phyloP scores from a whole-genome alignment of 78 protist species.

The Cavenderia fasciculata region DNA sequence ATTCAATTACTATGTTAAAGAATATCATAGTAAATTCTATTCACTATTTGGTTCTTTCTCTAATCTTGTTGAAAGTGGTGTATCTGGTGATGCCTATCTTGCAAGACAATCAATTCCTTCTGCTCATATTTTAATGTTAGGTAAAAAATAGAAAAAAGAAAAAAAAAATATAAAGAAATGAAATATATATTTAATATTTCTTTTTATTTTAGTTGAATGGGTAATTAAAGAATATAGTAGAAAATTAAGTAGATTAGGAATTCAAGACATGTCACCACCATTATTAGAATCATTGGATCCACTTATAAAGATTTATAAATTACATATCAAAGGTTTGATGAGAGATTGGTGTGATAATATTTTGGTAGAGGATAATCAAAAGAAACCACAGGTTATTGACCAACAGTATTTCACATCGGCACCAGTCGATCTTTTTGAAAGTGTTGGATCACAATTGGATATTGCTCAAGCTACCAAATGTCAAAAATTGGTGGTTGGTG shows the following conservation, averaged over 20 bases:
- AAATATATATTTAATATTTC: background rate
- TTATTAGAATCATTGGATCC: constrained; percentile 60
- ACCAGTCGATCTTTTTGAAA: constrained; percentile 56
- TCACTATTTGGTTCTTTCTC: constrained; percentile 61
- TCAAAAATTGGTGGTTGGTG: constrained; percentile 63
- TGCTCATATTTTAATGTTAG: constrained; percentile 52
- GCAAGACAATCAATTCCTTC: constrained; percentile 40
- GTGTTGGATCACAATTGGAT: constrained; percentile 49
- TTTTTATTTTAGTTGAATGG: constrained; percentile 47
- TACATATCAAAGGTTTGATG: constrained; percentile 48
- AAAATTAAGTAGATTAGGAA: constrained; percentile 49
- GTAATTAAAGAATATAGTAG: constrained; percentile 54
- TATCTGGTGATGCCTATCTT: background rate
- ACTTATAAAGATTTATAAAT: constrained; percentile 34
- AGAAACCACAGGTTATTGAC: constrained; percentile 37
- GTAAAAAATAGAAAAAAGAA: background rate
- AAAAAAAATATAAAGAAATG: background rate
- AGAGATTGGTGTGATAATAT: constrained; percentile 67
- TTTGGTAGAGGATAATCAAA: constrained; percentile 41
- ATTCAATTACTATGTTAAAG: constrained; percentile 53
- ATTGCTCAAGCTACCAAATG: constrained; percentile 62
- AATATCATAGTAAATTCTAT: constrained; percentile 57
- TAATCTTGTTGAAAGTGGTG: constrained; percentile 23
- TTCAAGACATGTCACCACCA: constrained; percentile 66
- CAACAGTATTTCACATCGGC: constrained; percentile 61